Evolutionary conservation across 306 rosid genomes (phyloP).

Genomic region (Dalbergia cochinchinensis): DNA sequence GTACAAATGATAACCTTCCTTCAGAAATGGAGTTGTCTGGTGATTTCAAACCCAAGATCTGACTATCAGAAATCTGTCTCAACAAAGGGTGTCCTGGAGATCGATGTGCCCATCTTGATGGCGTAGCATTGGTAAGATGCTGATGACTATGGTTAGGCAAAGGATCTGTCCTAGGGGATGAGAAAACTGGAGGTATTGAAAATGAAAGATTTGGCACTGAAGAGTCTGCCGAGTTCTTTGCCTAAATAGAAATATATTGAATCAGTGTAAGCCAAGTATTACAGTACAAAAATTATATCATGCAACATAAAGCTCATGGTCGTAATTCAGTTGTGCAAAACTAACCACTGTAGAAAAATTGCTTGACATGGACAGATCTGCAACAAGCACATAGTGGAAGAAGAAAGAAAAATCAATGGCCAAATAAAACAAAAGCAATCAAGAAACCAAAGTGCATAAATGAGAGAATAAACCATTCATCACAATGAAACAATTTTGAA

Average conservation of each 20-base stretch:
- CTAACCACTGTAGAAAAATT: constrained; percentile 76
- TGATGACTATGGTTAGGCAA: constrained; percentile 57
- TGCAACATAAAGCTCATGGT: constrained; percentile 42
- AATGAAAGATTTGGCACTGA: constrained; percentile 63
- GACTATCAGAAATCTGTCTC: constrained; percentile 87
- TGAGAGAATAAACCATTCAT: constrained; percentile 31
- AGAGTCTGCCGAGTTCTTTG: constrained; percentile 67
- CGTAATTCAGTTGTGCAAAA: constrained; percentile 46
- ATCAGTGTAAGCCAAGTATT: constrained; percentile 30
- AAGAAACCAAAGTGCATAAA: constrained; percentile 29
- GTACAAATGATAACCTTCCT: constrained; percentile 80
- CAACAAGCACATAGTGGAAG: constrained; percentile 49
- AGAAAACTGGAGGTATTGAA: constrained; percentile 65
- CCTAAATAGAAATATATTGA: constrained; percentile 55
- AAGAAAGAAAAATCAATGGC: constrained; percentile 52
- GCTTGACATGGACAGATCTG: constrained; percentile 80
- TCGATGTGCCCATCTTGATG: constrained; percentile 75
- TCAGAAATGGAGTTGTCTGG: constrained; percentile 86
- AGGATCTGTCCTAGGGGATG: constrained; percentile 64
- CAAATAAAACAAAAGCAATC: constrained; percentile 35
- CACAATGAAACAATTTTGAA: constrained; percentile 28
- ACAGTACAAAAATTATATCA: constrained; percentile 39
- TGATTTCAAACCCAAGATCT: constrained; percentile 74
- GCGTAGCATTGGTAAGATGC: constrained; percentile 64
- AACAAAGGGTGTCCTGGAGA: constrained; percentile 82